Evolutionary conservation across 2,329 filamentous ascomycete genomes (phyloP).

Genomic region (Periglandula ipomoeae): DNA sequence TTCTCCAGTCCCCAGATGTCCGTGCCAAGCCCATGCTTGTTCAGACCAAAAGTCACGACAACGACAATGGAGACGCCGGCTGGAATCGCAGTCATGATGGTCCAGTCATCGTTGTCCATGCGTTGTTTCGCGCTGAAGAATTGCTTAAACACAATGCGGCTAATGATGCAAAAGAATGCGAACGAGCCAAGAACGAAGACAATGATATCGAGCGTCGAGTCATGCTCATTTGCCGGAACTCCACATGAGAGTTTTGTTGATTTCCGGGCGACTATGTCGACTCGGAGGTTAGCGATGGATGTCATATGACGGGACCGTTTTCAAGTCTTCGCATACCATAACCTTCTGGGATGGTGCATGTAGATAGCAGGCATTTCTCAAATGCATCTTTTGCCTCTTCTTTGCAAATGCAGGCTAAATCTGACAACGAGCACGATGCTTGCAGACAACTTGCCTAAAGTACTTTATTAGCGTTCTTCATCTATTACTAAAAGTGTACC

Average conservation of each 20-base stretch:
- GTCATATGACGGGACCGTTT: too few relatives aligned
- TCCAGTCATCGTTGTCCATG: slow-evolving; percentile 24
- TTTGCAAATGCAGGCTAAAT: background rate
- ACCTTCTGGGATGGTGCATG: background rate
- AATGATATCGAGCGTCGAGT: background rate
- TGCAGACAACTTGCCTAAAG: background rate
- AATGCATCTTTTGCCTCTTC: background rate
- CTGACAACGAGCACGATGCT: background rate
- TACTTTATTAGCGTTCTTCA: too few relatives aligned
- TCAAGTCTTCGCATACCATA: too few relatives aligned
- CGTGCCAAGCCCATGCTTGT: slow-evolving; percentile 18
- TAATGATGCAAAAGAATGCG: slow-evolving; percentile 8
- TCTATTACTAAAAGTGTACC: too few relatives aligned
- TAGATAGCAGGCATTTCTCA: background rate
- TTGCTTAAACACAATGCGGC: slow-evolving; percentile 15
- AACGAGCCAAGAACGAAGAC: slow-evolving; percentile 8
- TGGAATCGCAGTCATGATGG: slow-evolving; percentile 15
- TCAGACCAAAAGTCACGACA: slow-evolving; percentile 14
- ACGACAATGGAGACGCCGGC: slow-evolving; percentile 12
- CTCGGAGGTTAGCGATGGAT: background rate
- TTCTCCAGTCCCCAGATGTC: background rate
- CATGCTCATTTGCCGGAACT: background rate
- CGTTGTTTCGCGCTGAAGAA: slow-evolving; percentile 18
- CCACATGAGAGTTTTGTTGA: background rate
- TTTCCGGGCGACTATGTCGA: background rate